A percentile compares a stretch with the other conserved stretches of the same genome.
These are phyloP conservation scores for Cordyceps farinosa DNA, from an alignment of 2,329 filamentous ascomycete genomes.

Conservation along the genomic window DNA sequence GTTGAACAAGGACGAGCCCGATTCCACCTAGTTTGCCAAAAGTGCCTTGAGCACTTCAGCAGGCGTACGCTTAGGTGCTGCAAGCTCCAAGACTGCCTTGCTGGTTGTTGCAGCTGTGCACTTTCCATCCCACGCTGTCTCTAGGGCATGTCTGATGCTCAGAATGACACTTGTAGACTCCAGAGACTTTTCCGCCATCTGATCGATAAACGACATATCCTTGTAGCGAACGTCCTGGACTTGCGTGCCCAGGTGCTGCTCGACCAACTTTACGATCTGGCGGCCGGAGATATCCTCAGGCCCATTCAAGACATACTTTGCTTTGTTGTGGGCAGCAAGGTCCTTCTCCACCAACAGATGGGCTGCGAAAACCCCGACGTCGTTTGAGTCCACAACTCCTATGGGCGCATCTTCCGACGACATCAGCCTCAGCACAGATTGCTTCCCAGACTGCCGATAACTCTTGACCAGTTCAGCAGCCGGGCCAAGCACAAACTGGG, in stretches of 20 bases:
- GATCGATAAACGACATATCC: not conserved
- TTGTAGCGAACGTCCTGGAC: not conserved
- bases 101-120: not conserved
- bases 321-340: not conserved
- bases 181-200: not conserved
- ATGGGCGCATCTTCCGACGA: not conserved
- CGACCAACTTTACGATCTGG: not conserved
- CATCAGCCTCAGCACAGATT: not conserved
- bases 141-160: not conserved
- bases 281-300: not conserved
- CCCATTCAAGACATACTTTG: not conserved
- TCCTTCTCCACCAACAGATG: not conserved
- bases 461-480: not conserved
- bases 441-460: not conserved
- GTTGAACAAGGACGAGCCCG: no score
- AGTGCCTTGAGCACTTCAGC: not conserved
- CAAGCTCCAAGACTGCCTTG: not conserved
- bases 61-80: not conserved
- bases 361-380: not conserved
- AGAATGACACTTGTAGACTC: not conserved
- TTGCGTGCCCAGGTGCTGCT: not conserved
- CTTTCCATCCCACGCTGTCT: not conserved
- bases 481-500: not conserved
- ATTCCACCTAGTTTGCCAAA: not conserved
- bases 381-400: not conserved